Evolutionary conservation across 2,329 filamentous ascomycete genomes (phyloP).

Genomic region (Capronia coronata): DNA sequence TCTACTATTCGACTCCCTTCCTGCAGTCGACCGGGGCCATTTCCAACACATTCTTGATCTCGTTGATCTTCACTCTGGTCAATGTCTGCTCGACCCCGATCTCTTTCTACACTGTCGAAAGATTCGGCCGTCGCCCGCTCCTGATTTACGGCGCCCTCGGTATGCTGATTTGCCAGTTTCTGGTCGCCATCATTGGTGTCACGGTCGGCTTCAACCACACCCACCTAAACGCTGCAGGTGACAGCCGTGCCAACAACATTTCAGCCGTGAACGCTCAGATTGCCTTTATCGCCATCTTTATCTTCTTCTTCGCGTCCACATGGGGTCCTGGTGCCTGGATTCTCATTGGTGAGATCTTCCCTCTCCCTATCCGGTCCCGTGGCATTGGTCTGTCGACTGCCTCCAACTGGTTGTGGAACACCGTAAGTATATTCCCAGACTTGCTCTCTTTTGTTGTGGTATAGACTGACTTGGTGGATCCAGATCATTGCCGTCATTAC

Average conservation of each 20-base stretch:
- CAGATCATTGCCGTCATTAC: conserved; percentile 61
- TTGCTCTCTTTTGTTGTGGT: conserved; percentile 46
- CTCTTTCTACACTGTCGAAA: conserved; percentile 82
- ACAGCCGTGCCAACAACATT: conserved; percentile 48
- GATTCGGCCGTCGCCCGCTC: conserved; percentile 70
- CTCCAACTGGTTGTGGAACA: conserved; percentile 91
- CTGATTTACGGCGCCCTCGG: conserved; percentile 71
- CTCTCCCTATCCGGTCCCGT: conserved; percentile 77
- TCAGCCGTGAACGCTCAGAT: conserved; percentile 59
- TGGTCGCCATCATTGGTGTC: conserved; percentile 61
- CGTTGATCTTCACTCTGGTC: conserved; percentile 77
- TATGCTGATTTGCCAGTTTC: conserved; percentile 82
- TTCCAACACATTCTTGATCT: conserved; percentile 71
- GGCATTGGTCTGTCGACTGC: conserved; percentile 82
- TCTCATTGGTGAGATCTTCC: conserved; percentile 85
- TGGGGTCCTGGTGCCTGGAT: conserved; percentile 71
- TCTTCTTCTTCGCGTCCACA: conserved; percentile 86
- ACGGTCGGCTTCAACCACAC: conserved; percentile 27
- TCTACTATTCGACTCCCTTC: conserved; percentile 77
- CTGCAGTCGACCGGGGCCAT: conserved; percentile 73
- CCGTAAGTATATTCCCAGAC: conserved; percentile 39
- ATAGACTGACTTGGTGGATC: conserved; percentile 41
- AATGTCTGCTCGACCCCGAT: conserved; percentile 80
- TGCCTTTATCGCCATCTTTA: conserved; percentile 84
- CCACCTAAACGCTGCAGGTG: conserved; percentile 54